Base-by-base conservation (phyloP, 345 rosid species). In the Kandelia obovata region DNA sequence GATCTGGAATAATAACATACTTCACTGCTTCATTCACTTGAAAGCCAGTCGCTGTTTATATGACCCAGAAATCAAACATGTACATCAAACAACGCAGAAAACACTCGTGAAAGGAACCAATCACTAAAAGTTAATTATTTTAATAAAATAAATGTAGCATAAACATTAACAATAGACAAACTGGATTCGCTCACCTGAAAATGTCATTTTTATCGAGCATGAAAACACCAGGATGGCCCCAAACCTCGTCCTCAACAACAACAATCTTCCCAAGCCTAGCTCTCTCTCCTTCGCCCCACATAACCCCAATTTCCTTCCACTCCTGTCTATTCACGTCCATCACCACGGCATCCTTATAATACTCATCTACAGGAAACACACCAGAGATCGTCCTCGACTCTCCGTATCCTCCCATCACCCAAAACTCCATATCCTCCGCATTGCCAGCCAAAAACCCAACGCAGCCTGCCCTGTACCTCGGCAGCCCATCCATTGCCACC, bases 351-450 rank as follows among this genome's bases (percentile, higher is more conserved):
- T 94, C 95, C 77, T 75, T 85, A 28, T 85, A 91, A 62, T 91
- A 89, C 73, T 85, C 95, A 64, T 91, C 97, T 49, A 94, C 92
- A 0, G 96, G 96, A 71, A 89, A 83, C 64, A 94, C 85, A 20
- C 98, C 92, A 0, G 89, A 80, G 3, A 94, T 80, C 0, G 88
- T 88, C 80, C 95, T 91, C 5, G 95, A 88, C 57, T 79, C 88
- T 17, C 92, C 95, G 35, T 94, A 94, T 2, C 98, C 98, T 61
- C 98, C 98, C 95, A 94, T 88, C 53, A 94, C 97, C 97, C 96
- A 88, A n/a, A 94, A 94, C 72, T 94, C 94, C 71, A 69, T 80
- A 28, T 77, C 88, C 65, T 85, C 77, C 32, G 73, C 81, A 8
- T 77, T 74, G 58, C 78, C 79, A 11, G 73, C 82, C 53, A 88